phyloP scores from a whole-genome alignment of 305 asterid species.

The Andrographis paniculata region DNA sequence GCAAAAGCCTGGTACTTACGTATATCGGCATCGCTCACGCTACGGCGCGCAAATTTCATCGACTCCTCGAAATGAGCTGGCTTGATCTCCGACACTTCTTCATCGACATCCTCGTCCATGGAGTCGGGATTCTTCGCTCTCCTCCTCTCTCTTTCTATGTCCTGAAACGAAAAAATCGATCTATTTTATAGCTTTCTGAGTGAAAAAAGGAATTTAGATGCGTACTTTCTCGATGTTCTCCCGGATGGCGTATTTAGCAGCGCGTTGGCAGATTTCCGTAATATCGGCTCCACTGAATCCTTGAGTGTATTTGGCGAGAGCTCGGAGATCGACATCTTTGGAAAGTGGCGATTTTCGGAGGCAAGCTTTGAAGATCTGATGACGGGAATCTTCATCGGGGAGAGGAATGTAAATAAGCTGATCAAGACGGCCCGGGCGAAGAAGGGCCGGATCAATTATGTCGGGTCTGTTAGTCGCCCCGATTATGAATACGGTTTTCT shows the following conservation, averaged over 20 bases:
- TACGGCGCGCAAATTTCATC: slow-evolving; percentile 59
- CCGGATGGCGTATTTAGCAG: slow-evolving; percentile 60
- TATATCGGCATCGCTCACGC: slow-evolving; percentile 67
- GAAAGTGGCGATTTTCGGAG: slow-evolving; percentile 55
- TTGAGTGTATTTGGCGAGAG: slow-evolving; percentile 57
- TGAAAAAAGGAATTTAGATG: neutral
- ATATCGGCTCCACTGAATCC: slow-evolving; percentile 72
- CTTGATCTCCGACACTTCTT: slow-evolving; percentile 51
- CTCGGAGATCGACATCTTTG: slow-evolving; percentile 48
- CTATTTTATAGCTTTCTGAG: neutral
- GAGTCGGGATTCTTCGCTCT: slow-evolving; percentile 39
- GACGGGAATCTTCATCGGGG: slow-evolving; percentile 64
- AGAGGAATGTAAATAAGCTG: slow-evolving; percentile 63
- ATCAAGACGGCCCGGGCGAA: no score
- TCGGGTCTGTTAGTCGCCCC: no score
- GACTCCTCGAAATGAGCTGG: slow-evolving; percentile 68
- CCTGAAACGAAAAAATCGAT: slow-evolving; percentile 25
- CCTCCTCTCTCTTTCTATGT: slow-evolving; percentile 44
- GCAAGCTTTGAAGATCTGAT: slow-evolving; percentile 55
- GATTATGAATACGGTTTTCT: no score
- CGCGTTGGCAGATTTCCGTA: slow-evolving; percentile 65
- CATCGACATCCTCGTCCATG: slow-evolving; percentile 54
- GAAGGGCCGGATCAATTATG: no score
- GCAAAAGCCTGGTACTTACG: slow-evolving; percentile 72
- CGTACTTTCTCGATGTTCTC: slow-evolving; percentile 63